phyloP scores from a whole-genome alignment of 2,329 filamentous ascomycete species.

The Phyllosticta capitalensis region DNA sequence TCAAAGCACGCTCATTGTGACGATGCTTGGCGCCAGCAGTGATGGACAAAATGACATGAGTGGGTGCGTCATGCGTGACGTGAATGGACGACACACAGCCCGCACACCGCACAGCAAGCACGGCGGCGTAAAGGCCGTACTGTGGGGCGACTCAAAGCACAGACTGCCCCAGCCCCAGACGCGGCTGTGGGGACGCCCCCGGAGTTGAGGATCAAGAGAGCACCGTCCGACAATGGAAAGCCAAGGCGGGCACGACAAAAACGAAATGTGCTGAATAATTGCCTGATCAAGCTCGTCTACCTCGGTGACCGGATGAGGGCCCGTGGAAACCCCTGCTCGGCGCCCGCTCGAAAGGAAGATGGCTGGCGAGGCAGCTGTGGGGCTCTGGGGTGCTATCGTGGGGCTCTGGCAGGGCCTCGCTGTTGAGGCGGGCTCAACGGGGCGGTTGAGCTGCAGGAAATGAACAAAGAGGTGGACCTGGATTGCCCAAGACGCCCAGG shows the following conservation, averaged over 20 bases:
- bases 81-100: neutral
- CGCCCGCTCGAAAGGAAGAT: conserved; percentile 30
- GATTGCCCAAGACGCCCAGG: neutral
- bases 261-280: neutral
- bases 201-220: neutral
- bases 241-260: neutral
- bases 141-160: neutral
- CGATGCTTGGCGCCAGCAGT: neutral
- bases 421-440: neutral
- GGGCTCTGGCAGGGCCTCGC: neutral
- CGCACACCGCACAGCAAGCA: neutral
- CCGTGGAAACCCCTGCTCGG: conserved; percentile 2
- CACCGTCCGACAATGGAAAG: neutral
- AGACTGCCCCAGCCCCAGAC: neutral
- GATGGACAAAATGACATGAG: neutral
- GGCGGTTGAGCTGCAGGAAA: neutral
- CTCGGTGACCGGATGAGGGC: neutral
- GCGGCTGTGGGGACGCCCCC: neutral
- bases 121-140: neutral
- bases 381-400: neutral
- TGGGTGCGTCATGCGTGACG: neutral
- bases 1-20: neutral
- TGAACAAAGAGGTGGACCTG: neutral
- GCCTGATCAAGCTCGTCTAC: neutral
- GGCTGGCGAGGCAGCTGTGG: conserved; percentile 11